A percentile compares a stretch with the other conserved stretches of the same genome.
phyloP scores from a whole-genome alignment of 169 alveolate genomes.

The Eimeria nieschulzi region DNA sequence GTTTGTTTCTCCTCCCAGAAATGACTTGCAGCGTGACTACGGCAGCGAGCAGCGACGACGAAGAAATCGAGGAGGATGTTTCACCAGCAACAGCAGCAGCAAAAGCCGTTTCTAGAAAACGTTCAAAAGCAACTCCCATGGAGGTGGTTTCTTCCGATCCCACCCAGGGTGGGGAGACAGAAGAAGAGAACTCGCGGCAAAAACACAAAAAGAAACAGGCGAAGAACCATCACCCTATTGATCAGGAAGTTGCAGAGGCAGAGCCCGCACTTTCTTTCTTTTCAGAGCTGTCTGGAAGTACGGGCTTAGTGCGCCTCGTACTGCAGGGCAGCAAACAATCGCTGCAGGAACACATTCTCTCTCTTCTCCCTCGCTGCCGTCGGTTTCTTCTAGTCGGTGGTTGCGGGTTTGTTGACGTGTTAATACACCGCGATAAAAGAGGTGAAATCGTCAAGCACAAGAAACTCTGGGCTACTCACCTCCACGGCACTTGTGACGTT shows the following conservation, averaged over 20 bases:
- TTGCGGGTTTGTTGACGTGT: constrained; percentile 32
- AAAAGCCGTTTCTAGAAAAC: not conserved
- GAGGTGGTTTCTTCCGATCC: not conserved
- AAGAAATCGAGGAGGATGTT: constrained; percentile 14
- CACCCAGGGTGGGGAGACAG: not conserved
- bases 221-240: not conserved
- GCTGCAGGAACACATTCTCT: not conserved
- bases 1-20: not conserved
- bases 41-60: constrained; percentile 12
- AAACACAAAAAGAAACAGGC: not conserved
- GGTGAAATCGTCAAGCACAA: not conserved
- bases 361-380: constrained; percentile 20
- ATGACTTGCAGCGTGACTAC: constrained; percentile 1
- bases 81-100: constrained; percentile 29
- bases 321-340: not conserved
- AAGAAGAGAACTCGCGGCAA: not conserved
- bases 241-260: not conserved
- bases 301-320: not conserved
- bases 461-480: not conserved
- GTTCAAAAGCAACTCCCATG: not conserved
- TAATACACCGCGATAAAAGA: not conserved
- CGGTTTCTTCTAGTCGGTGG: constrained; percentile 9
- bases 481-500: constrained; percentile 14
- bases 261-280: not conserved
- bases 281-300: not conserved